Percentiles rank a stretch among this genome's conserved stretches.
Evolutionary conservation across 129 eudicot species (phyloP).

Genomic region (Deinandra increscens): DNA sequence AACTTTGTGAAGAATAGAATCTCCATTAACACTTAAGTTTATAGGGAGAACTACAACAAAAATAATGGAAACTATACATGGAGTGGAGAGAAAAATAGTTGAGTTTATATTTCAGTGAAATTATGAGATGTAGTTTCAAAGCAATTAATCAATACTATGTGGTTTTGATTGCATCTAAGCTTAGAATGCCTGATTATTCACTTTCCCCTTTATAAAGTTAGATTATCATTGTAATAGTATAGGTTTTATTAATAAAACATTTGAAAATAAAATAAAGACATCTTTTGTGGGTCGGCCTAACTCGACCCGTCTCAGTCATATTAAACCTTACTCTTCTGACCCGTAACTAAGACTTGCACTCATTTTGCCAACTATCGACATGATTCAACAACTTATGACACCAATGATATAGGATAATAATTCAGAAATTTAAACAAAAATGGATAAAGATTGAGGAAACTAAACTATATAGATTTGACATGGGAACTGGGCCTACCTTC

Average conservation of each 20-base stretch:
- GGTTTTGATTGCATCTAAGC: too few species aligned
- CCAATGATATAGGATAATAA: neutral
- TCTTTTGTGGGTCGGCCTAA: neutral
- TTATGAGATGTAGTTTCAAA: too few species aligned
- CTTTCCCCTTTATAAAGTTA: too few species aligned
- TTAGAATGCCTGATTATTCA: too few species aligned
- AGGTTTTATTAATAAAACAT: neutral
- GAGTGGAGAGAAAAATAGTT: too few species aligned
- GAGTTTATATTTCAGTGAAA: too few species aligned
- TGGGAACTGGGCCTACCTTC: constrained; percentile 35
- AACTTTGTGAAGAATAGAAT: too few species aligned
- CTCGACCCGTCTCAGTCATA: neutral
- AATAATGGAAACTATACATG: too few species aligned
- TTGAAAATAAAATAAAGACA: neutral
- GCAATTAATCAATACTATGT: too few species aligned
- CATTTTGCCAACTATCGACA: neutral
- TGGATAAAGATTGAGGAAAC: neutral
- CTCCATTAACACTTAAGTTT: too few species aligned
- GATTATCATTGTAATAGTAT: neutral
- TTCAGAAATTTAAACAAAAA: too few species aligned
- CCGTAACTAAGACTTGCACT: neutral
- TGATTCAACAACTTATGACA: neutral
- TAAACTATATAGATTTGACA: neutral
- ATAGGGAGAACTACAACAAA: too few species aligned
- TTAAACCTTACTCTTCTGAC: neutral